Evolutionary conservation across 768 basidiomycete genomes (phyloP).

Genomic region (Tylopilus cervinicoccineus): DNA sequence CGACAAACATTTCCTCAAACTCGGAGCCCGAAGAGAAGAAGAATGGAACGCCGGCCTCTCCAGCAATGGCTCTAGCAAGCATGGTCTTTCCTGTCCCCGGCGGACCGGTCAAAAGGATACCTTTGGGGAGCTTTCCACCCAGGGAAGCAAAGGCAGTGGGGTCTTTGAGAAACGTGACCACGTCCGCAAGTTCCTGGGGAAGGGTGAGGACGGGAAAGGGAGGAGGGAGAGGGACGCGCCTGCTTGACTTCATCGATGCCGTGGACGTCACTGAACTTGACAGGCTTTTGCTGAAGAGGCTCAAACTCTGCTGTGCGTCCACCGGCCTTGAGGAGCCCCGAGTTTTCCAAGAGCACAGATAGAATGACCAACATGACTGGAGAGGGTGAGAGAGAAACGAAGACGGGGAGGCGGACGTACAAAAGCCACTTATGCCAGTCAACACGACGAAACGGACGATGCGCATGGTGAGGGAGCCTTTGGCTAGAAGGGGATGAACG

Average conservation of each 20-base stretch:
- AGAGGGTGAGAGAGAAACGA: not conserved
- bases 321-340: constrained; percentile 87
- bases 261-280: constrained; percentile 94
- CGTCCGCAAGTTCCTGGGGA: constrained; percentile 81
- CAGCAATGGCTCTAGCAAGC: constrained; percentile 95
- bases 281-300: constrained; percentile 70
- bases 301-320: constrained; percentile 81
- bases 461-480: constrained; percentile 61
- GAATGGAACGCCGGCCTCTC: constrained; percentile 97
- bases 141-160: constrained; percentile 86
- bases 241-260: constrained; percentile 97
- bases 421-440: constrained; percentile 56
- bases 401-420: constrained; percentile 38
- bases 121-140: constrained; percentile 93
- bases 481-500: constrained; percentile 42
- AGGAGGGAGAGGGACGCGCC: constrained; percentile 38
- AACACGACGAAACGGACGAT: constrained; percentile 60
- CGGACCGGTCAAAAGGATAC: constrained; percentile 85
- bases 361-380: constrained; percentile 80
- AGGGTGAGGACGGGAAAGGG: constrained; percentile 2
- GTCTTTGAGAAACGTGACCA: constrained; percentile 93
- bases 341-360: constrained; percentile 88
- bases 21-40: constrained; percentile 95
- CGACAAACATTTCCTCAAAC: constrained; percentile 98
- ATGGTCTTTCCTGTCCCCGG: constrained; percentile 84